Evolutionary conservation across 208 protist genomes (phyloP), one percentile per base, ranked within the genome.

Genomic region (Leishmania gerbilli): DNA sequence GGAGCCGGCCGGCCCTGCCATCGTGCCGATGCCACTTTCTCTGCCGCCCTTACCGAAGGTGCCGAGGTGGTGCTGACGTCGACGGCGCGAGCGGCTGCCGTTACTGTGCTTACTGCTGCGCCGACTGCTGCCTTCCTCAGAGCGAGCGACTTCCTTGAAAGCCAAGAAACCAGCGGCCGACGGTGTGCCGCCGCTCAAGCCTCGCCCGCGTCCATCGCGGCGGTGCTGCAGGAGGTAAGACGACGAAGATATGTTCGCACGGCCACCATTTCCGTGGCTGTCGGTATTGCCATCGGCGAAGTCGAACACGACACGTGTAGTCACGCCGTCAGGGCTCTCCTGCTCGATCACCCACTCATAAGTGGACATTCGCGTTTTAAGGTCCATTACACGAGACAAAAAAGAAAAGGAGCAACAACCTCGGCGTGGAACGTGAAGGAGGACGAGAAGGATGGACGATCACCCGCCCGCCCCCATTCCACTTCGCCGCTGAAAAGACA

Each of bases 321-420:
- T 89, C 45, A 91, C 81, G 21, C 83, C 83, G 62, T 85, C 79
- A 19, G 79, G 24, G 45, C 77, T 79, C n/a, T 84, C 84, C 17
- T 87, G 83, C 64, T 91, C 85, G 53, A 91, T 87, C 15, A 92
- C 81, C 83, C 87, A 90, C 80, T 88, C 79, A 56, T 84, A 88
- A 7, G 79, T 53, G 6, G 84, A 88, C 84, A 88, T 86, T n/a
- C 3, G 24, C 34, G n/a, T 9, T 2, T 51, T n/a, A 60, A 42
- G 37, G n/a, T 60, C 11, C 4, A 64, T 65, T 13, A 51, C 64
- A 49, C 64, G 27, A 53, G 11, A 7, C 5, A 72, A 34, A n/a
- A 69, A 69, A 69, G 31, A 69, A 69, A 11, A 69, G 45, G 34
- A 71, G 8, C 1, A 53, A 74, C 1, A 34, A 55, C 9, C 13